phyloP scores from a whole-genome alignment of 1,284 basidiomycete species.

The Phenoliferia sp. region DNA sequence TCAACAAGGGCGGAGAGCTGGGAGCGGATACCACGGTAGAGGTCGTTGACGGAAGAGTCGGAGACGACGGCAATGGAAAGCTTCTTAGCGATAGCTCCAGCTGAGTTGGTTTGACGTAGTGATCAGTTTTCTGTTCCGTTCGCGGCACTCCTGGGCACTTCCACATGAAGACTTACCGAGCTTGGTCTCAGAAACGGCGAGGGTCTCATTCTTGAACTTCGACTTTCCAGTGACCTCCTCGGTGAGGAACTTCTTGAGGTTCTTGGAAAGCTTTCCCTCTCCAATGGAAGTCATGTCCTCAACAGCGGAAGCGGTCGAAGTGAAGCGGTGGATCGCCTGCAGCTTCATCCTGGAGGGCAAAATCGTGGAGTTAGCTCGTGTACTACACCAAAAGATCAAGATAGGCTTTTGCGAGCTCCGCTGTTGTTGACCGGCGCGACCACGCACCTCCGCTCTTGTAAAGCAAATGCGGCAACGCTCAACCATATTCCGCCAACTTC shows the following conservation, averaged over 20 bases:
- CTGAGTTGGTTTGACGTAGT: slow-evolving; percentile 50
- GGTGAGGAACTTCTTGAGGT: slow-evolving; percentile 86
- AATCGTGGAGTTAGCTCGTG: neutral
- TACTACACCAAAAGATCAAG: no score
- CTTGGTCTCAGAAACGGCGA: slow-evolving; percentile 85
- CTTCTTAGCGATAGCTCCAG: slow-evolving; percentile 84
- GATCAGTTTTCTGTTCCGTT: neutral
- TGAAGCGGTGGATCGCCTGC: slow-evolving; percentile 92
- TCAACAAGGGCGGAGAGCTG: slow-evolving; percentile 83
- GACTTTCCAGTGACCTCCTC: slow-evolving; percentile 74
- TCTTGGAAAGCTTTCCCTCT: slow-evolving; percentile 87
- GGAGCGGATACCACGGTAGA: slow-evolving; percentile 91
- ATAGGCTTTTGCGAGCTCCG: no score
- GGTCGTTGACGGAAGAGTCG: slow-evolving; percentile 64
- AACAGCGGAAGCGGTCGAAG: slow-evolving; percentile 95
- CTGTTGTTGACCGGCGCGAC: no score
- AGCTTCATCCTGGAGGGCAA: slow-evolving; percentile 67
- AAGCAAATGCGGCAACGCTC: no score
- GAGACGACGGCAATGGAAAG: slow-evolving; percentile 81
- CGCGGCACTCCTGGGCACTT: no score
- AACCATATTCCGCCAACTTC: no score
- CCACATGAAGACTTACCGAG: slow-evolving; percentile 83
- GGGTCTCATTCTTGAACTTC: slow-evolving; percentile 79
- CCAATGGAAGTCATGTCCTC: slow-evolving; percentile 93
- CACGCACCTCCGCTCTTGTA: no score